Base-by-base conservation (phyloP, 164 flowering plant genomes). In the Nymphaea colorata region DNA sequence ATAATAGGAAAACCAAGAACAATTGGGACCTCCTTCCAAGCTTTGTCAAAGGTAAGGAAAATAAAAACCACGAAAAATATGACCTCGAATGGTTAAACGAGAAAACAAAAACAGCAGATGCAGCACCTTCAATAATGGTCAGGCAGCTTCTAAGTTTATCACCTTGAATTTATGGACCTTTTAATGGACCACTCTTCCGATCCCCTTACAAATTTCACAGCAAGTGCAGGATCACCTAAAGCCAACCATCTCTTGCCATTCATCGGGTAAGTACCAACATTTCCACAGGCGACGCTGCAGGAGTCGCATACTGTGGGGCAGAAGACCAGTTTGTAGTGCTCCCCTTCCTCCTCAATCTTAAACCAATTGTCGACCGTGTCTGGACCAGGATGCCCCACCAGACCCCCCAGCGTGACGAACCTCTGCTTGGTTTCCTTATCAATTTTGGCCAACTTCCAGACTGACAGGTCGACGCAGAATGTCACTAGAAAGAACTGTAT, bases 241-340 rank as follows among this genome's bases (percentile, higher is more conserved):
- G 70, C 83, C 67, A 82, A 66, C 79, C 79, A 77, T 12, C 55
- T 47, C 55, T 47, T 47, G 17, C 74, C 80, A 66, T 70, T 71
- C 57, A 72, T 79, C 45, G 41, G 3, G 59, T 69, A 71, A 45
- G 78, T 76, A 17, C 83, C 83, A n/a, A 82, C 63, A 75, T 80
- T 74, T 43, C 82, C 81, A 71, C 83, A 82, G 7, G 57, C 25
- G 36, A 78, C 74, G 55, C 12, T 70, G 66, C 81, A 78, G 8
- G 60, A 42, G 0, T 42, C 53, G 55, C 82, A 79, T 42, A 82
- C 81, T 59, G 53, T 42, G 3, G 82, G 81, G 67, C 82, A 78
- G 53, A 67, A 82, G 3, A 78, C 80, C 36, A 82, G 72, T 70
- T 79, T 78, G 55, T 82, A 82, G 63, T 64, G 72, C 11, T 47